A percentile compares a stretch with the other conserved stretches of the same genome.
Evolutionary conservation across 306 rosid genomes (phyloP).

Genomic region (Trifolium repens): DNA sequence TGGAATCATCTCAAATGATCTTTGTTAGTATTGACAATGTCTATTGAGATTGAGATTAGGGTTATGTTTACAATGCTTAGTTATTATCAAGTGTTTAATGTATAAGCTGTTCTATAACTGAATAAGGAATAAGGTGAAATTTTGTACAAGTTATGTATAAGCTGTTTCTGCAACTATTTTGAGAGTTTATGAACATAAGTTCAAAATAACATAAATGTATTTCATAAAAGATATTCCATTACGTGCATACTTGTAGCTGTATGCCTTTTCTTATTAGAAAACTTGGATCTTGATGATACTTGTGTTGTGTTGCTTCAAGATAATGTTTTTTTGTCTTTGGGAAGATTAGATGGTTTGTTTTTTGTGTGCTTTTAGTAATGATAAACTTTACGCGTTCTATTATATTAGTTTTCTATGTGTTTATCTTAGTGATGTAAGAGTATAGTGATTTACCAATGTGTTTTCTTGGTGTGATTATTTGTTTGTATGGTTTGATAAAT

Average conservation of each 20-base stretch:
- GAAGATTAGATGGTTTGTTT: slow-evolving; percentile 1
- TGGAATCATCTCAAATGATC: not conserved
- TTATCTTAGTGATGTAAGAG: not conserved
- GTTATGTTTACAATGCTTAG: not conserved
- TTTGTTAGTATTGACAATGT: not conserved
- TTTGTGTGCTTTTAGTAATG: not conserved
- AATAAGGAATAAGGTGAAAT: not conserved
- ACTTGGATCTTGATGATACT: not conserved
- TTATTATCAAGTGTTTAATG: not conserved
- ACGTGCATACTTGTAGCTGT: not conserved
- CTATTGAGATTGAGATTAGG: not conserved
- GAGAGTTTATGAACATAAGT: not conserved
- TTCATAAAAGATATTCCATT: not conserved
- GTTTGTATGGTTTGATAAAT: slow-evolving; percentile 14
- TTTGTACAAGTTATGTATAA: not conserved
- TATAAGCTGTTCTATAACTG: not conserved
- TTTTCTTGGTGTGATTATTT: not conserved
- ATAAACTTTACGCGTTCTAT: not conserved
- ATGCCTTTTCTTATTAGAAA: not conserved
- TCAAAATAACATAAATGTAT: not conserved
- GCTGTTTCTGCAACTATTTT: not conserved
- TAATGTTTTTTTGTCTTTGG: not conserved
- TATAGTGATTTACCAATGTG: no score
- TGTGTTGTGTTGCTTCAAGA: slow-evolving; percentile 1
- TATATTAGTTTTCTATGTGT: not conserved